phyloP scores from a whole-genome alignment of 257 asterid genomes.

The Salvia rosmarinus region DNA sequence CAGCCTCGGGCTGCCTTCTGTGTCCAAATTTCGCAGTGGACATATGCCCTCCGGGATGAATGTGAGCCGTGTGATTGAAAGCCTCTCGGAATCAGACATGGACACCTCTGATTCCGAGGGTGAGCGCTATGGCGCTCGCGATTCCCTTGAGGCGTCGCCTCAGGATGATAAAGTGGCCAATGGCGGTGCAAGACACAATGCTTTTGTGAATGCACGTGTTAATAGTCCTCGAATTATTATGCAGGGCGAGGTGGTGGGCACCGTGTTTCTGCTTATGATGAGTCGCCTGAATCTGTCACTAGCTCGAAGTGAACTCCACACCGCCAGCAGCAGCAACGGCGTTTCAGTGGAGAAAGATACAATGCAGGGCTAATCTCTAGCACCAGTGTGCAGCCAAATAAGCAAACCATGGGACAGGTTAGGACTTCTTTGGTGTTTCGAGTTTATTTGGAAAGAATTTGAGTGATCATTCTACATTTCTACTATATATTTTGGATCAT shows the following conservation, averaged over 20 bases:
- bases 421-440: neutral
- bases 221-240: too few species aligned
- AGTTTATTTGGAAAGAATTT: neutral
- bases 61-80: slow-evolving; percentile 37
- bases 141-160: slow-evolving; percentile 71
- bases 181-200: slow-evolving; percentile 36
- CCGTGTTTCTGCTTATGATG: slow-evolving; percentile 40
- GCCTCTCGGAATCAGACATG: slow-evolving; percentile 67
- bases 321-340: slow-evolving; percentile 36
- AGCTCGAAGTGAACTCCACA: slow-evolving; percentile 53
- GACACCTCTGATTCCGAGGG: slow-evolving; percentile 75
- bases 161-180: slow-evolving; percentile 65
- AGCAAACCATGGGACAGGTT: slow-evolving; percentile 23
- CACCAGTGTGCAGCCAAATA: slow-evolving; percentile 26
- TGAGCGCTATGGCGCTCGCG: slow-evolving; percentile 35
- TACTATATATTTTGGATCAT: neutral
- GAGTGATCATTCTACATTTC: too few species aligned
- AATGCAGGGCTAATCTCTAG: slow-evolving; percentile 24
- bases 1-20: slow-evolving; percentile 60
- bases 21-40: slow-evolving; percentile 55
- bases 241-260: slow-evolving; percentile 28
- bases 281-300: slow-evolving; percentile 50
- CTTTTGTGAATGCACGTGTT: neutral
- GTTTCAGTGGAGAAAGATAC: slow-evolving; percentile 24
- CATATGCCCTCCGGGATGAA: slow-evolving; percentile 56